Evolutionary conservation across 2,329 filamentous ascomycete species (phyloP).

Genomic region (Claviceps sp.): DNA sequence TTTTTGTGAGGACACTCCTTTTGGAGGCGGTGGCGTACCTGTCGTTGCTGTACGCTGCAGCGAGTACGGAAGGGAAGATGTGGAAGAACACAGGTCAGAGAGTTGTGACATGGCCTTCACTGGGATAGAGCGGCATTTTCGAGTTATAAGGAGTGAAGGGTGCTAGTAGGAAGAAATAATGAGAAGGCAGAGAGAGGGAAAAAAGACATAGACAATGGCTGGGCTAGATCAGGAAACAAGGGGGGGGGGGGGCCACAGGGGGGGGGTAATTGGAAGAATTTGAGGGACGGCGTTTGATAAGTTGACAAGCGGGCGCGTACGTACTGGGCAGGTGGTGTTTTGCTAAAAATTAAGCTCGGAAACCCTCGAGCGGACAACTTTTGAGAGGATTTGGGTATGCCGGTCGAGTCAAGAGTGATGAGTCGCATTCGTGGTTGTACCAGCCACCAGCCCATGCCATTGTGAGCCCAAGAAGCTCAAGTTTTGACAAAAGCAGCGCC

Average conservation of each 20-base stretch:
- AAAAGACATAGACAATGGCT: not conserved
- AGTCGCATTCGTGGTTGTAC: too few species aligned
- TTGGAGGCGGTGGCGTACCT: not conserved
- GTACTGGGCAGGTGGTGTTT: not conserved
- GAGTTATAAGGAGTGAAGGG: too few species aligned
- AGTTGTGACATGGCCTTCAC: not conserved
- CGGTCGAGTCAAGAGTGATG: too few species aligned
- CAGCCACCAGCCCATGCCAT: too few species aligned
- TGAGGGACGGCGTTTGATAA: not conserved
- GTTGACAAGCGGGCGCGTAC: not conserved
- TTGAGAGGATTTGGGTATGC: too few species aligned
- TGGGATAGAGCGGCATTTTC: not conserved
- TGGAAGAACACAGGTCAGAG: not conserved
- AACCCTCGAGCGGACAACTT: not conserved
- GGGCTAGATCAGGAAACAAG: not conserved
- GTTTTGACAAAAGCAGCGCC: too few species aligned
- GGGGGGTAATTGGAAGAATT: not conserved
- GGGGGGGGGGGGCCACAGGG: not conserved
- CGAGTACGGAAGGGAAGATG: not conserved
- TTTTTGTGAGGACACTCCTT: not conserved
- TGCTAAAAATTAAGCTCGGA: not conserved
- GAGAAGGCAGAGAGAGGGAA: not conserved
- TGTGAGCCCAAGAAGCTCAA: too few species aligned
- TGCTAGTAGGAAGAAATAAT: too few species aligned
- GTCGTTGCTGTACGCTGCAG: slow-evolving; percentile 4